Percentiles rank a stretch among this genome's conserved stretches.
Conservation (phyloP, 2,329 filamentous ascomycete species). For the Diaporthe sp. region DNA sequence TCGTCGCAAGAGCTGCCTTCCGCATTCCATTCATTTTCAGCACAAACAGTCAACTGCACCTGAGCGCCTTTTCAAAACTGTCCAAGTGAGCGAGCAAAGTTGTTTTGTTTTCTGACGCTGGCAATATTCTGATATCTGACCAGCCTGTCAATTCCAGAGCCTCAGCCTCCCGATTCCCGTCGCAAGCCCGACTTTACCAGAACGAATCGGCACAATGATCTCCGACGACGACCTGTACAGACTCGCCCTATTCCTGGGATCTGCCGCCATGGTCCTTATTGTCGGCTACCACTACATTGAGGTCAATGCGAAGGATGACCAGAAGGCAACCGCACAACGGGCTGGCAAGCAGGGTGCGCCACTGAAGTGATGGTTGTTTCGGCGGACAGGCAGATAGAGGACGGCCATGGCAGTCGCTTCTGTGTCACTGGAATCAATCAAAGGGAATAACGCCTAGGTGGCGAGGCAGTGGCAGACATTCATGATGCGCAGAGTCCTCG, state of each 20-base stretch:
- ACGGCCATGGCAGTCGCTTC: background rate
- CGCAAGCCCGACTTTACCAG: background rate
- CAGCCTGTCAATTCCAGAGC: slow-evolving; percentile 16
- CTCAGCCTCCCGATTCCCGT: background rate
- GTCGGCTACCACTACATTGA: slow-evolving; percentile 97
- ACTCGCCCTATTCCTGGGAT: slow-evolving; percentile 93
- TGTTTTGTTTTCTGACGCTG: background rate
- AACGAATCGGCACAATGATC: slow-evolving; percentile 76
- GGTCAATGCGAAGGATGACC: slow-evolving; percentile 75
- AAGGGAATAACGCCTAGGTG: background rate
- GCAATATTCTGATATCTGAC: background rate
- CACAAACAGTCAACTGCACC: background rate
- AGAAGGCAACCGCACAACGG: slow-evolving; percentile 42
- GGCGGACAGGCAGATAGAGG: background rate
- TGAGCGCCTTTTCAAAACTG: background rate
- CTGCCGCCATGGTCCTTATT: slow-evolving; percentile 89
- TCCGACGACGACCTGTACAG: slow-evolving; percentile 91
- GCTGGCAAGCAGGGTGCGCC: slow-evolving; percentile 30
- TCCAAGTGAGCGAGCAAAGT: background rate
- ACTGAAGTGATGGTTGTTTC: slow-evolving; percentile 24
- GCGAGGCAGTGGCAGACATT: background rate
- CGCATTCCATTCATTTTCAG: slow-evolving; percentile 16
- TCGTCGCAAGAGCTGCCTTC: background rate
- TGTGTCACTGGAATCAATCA: background rate
- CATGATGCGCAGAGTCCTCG: background rate